Conservation (phyloP, 305 asterid species). For the Solanum hybrid region DNA sequence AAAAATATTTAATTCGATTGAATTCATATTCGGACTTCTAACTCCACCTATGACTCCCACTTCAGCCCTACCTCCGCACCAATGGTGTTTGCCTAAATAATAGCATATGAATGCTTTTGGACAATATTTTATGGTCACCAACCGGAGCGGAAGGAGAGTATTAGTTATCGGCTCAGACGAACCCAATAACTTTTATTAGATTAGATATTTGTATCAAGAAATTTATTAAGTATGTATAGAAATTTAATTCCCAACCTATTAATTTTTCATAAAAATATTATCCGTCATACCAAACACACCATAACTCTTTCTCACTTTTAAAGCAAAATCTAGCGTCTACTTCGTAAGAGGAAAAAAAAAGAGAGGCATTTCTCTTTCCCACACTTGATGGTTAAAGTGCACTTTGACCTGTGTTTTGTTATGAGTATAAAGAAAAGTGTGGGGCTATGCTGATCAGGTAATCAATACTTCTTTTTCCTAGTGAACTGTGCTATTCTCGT, state of each 20-base stretch:
- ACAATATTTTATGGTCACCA: neutral
- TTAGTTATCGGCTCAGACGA: neutral
- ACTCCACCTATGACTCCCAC: neutral
- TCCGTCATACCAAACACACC: neutral
- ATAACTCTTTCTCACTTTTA: neutral
- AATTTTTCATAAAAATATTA: neutral
- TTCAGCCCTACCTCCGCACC: neutral
- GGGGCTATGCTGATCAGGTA: neutral
- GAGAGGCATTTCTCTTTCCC: neutral
- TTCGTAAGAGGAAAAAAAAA: neutral
- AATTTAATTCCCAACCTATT: neutral
- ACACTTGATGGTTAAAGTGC: conserved; percentile 3
- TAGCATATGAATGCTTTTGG: neutral
- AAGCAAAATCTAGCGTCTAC: neutral
- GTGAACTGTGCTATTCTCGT: conserved; percentile 5
- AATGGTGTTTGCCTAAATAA: neutral
- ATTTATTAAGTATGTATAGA: neutral
- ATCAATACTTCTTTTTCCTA: neutral
- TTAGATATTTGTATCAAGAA: neutral
- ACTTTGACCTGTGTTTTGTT: conserved; percentile 3
- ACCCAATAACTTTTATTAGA: neutral
- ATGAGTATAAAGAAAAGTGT: neutral
- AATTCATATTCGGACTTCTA: neutral
- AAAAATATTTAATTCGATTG: neutral
- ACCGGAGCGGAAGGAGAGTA: neutral